Base-by-base conservation (phyloP, 768 basidiomycete genomes). In the Auricularia sp. region DNA sequence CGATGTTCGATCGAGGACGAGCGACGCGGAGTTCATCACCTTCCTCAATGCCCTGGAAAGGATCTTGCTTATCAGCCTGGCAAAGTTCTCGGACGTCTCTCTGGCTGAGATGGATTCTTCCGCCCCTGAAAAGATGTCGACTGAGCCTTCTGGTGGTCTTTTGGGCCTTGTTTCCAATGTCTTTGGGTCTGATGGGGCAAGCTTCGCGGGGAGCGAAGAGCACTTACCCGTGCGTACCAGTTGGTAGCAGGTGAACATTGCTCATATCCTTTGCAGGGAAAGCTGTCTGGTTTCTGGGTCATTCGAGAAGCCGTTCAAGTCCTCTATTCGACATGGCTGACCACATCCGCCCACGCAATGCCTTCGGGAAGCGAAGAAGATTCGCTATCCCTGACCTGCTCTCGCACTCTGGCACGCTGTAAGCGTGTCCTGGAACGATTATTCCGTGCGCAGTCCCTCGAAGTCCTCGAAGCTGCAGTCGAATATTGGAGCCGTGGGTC, bases 161-260 rank as follows among this genome's bases (percentile, higher is more conserved):
- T 78, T 98, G 0, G 93, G 94, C 8, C 90, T 93, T 70, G 88
- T 99, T 62, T 94, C 93, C 1, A 91, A 86, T 64, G 95, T 98
- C 2, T 95, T 99, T 70, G 84, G 88, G 51, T 84, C 85, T 0
- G 91, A 93, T n/a, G 80, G 77, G 42, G 59, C 66, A 14, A 42
- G 8, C 33, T 21, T 35, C 2, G 44, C 61, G 33, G 29, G 43
- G 5, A 42, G 36, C n/a, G 66, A 66, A 14, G 67, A 68, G 8
- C 14, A 18, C 5, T 18, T 51, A 16, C 47, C 47, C 18, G 47
- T 51, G 47, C 8, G 47, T 51, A 5, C 18, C 39, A 7, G 8
- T 51, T 18, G 10, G 43, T 10, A 44, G 10, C 18, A 10, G 43
- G 10, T 44, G 11, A 51, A 12, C 47, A 18, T 51, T 0, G 47